Evolutionary conservation across 2,329 filamentous ascomycete genomes (phyloP).

Genomic region (Gaeumannomyces tritici): DNA sequence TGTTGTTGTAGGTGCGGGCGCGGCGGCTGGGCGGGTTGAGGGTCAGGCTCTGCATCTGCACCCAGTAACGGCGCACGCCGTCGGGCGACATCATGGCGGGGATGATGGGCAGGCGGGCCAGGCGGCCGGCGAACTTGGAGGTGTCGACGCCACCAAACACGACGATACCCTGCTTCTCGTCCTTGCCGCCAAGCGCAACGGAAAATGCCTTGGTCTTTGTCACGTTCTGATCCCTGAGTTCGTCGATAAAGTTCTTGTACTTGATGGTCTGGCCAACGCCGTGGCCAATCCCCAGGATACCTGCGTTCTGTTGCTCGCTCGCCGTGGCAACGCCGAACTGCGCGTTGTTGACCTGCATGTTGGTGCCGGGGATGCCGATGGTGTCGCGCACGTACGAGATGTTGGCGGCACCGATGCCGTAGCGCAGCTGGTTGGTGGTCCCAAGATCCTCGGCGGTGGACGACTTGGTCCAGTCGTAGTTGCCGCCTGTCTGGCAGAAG

Average conservation of each 20-base stretch:
- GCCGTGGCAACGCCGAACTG: slow-evolving; percentile 57
- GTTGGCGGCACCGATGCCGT: slow-evolving; percentile 41
- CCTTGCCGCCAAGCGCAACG: slow-evolving; percentile 53
- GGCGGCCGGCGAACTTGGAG: slow-evolving; percentile 49
- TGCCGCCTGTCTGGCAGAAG: slow-evolving; percentile 36
- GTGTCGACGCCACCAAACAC: slow-evolving; percentile 61
- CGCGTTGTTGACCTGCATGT: slow-evolving; percentile 35
- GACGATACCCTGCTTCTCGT: slow-evolving; percentile 50
- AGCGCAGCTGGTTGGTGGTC: slow-evolving; percentile 30
- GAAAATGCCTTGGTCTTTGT: slow-evolving; percentile 56
- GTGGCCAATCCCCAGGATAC: slow-evolving; percentile 70
- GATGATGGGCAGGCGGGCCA: slow-evolving; percentile 53
- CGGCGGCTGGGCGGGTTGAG: slow-evolving; percentile 27
- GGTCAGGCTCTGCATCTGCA: slow-evolving; percentile 33
- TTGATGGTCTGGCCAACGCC: slow-evolving; percentile 33
- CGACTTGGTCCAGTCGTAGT: slow-evolving; percentile 32
- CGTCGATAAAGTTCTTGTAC: slow-evolving; percentile 43
- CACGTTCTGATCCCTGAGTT: slow-evolving; percentile 37
- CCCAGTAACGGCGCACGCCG: slow-evolving; percentile 41
- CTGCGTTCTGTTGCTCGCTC: slow-evolving; percentile 36
- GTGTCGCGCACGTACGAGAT: slow-evolving; percentile 39
- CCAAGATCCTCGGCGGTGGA: slow-evolving; percentile 23
- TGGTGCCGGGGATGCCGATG: slow-evolving; percentile 30
- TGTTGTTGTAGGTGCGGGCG: slow-evolving; percentile 24
- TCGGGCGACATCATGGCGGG: slow-evolving; percentile 45